Evolutionary conservation across 2,329 filamentous ascomycete genomes (phyloP).

Genomic region (Cladosporium sp.): DNA sequence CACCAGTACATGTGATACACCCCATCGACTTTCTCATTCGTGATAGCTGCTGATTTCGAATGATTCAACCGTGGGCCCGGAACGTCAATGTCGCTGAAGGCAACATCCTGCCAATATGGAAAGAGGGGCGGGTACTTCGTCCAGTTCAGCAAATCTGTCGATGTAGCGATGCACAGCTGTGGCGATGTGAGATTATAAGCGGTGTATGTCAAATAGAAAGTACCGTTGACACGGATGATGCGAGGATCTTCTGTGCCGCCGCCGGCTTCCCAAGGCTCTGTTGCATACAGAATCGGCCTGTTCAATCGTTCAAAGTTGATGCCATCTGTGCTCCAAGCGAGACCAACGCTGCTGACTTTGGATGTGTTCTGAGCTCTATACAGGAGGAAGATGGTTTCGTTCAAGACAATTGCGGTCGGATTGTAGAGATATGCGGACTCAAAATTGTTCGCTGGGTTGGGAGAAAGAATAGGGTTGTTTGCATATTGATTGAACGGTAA

Average conservation of each 20-base stretch:
- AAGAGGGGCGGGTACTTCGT: slow-evolving; percentile 30
- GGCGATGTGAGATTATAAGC: slow-evolving; percentile 30
- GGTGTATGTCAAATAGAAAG: slow-evolving; percentile 38
- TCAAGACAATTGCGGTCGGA: slow-evolving; percentile 28
- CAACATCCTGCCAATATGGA: slow-evolving; percentile 25
- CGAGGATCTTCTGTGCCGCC: slow-evolving; percentile 37
- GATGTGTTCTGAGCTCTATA: slow-evolving; percentile 35
- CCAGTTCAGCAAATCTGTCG: slow-evolving; percentile 34
- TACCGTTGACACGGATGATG: slow-evolving; percentile 34
- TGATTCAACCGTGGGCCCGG: slow-evolving; percentile 17
- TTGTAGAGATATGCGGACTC: slow-evolving; percentile 31
- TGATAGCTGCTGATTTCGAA: slow-evolving; percentile 28
- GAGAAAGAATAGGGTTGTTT: slow-evolving; percentile 23
- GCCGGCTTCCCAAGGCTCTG: slow-evolving; percentile 30
- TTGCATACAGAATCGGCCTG: slow-evolving; percentile 30
- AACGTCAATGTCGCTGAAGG: slow-evolving; percentile 20
- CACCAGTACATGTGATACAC: slow-evolving; percentile 33
- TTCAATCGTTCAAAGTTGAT: slow-evolving; percentile 33
- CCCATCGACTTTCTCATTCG: slow-evolving; percentile 30
- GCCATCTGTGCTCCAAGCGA: slow-evolving; percentile 36
- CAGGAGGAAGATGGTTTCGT: slow-evolving; percentile 31
- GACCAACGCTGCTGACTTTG: slow-evolving; percentile 32
- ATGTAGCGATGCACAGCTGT: slow-evolving; percentile 35
- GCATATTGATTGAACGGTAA: slow-evolving; percentile 26
- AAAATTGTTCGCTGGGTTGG: slow-evolving; percentile 22